Conservation (phyloP, 2,329 filamentous ascomycete species). For the Parastagonospora nodorum region DNA sequence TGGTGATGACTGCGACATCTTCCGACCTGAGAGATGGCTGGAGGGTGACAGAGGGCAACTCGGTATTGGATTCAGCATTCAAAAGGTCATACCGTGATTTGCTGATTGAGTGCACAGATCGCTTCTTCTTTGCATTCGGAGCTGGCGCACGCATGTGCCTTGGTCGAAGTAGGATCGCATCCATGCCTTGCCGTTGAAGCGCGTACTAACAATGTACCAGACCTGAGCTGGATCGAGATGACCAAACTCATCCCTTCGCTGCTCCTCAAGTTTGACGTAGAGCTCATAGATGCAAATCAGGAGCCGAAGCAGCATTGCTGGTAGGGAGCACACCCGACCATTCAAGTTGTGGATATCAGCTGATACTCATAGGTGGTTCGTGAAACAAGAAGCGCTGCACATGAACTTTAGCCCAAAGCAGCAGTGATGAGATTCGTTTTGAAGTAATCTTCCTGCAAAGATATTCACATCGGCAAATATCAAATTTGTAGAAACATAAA, state of each 20-base stretch:
- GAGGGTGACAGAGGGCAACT: conserved; percentile 10
- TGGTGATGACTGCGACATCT: conserved; percentile 17
- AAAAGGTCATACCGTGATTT: background rate
- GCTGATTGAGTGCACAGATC: conserved; percentile 4
- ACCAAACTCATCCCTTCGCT: conserved; percentile 41
- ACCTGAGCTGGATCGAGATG: conserved; percentile 42
- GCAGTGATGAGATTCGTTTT: no score
- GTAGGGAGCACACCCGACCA: background rate
- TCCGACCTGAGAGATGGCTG: conserved; percentile 21
- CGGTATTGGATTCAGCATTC: background rate
- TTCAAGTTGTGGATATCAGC: background rate
- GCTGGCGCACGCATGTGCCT: conserved; percentile 13
- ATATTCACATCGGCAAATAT: no score
- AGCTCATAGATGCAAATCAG: conserved; percentile 30
- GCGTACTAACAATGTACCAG: background rate
- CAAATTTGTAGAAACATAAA: no score
- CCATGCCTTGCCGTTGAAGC: background rate
- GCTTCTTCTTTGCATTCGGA: conserved; percentile 17
- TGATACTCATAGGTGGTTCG: conserved; percentile 3
- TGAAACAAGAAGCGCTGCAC: conserved; percentile 4
- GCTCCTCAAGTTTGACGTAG: conserved; percentile 41
- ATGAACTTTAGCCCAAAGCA: background rate
- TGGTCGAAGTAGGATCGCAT: conserved; percentile 11
- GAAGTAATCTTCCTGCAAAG: no score
- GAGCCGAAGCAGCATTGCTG: conserved; percentile 10